These are phyloP conservation scores for Coemansia reversa DNA, from an alignment of 192 early-diverging fungal species.

Conservation along the genomic window DNA sequence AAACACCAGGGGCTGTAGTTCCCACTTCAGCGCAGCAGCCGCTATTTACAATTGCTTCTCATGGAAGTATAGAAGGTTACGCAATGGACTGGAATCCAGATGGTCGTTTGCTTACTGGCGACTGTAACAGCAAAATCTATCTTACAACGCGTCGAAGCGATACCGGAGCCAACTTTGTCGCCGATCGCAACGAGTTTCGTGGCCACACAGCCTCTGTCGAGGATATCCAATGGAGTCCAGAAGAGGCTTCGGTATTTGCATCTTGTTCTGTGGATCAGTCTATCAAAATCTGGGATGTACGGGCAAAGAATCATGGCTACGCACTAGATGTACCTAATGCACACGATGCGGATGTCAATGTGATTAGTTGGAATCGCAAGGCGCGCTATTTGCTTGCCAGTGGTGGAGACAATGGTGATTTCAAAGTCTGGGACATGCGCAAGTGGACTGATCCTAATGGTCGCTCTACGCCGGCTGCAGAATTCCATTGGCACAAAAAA, in stretches of 20 bases:
- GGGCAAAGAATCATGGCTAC: constrained; percentile 65
- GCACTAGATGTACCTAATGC: constrained; percentile 77
- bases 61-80: constrained; percentile 87
- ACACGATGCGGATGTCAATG: constrained; percentile 90
- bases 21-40: constrained; percentile 66
- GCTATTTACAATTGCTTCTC: constrained; percentile 76
- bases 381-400: constrained; percentile 85
- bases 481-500: constrained; percentile 90
- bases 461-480: constrained; percentile 74
- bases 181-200: constrained; percentile 72
- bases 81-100: constrained; percentile 92
- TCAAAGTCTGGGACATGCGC: constrained; percentile 95
- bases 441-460: constrained; percentile 49
- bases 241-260: constrained; percentile 88
- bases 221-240: constrained; percentile 97
- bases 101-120: constrained; percentile 81
- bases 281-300: constrained; percentile 92
- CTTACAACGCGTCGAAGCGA: constrained; percentile 69
- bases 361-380: constrained; percentile 93
- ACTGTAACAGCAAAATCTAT: constrained; percentile 76
- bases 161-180: constrained; percentile 61
- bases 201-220: constrained; percentile 89
- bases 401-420: constrained; percentile 89
- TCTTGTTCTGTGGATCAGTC: constrained; percentile 89
- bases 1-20: constrained; percentile 73